phyloP scores from a whole-genome alignment of 805 yeast species.

The Hanseniaspora hatyaiensis region DNA sequence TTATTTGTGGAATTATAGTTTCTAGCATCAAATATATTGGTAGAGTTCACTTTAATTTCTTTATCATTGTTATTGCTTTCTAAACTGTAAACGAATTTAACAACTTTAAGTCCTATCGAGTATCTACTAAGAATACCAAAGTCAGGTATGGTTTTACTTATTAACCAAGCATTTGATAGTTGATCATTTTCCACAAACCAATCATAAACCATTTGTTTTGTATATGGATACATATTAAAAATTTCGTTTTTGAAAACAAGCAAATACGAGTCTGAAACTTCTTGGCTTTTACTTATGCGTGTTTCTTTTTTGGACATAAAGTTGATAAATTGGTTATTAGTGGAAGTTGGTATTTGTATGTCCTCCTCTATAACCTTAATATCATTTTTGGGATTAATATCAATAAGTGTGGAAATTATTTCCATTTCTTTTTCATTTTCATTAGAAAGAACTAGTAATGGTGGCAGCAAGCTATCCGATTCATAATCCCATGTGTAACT shows the following conservation, averaged over 20 bases:
- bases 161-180: constrained; percentile 1
- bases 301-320: too few relatives aligned
- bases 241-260: background rate
- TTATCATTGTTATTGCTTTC: too few relatives aligned
- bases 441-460: background rate
- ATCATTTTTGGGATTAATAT: background rate
- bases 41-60: too few relatives aligned
- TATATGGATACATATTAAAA: background rate
- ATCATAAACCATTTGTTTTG: constrained; percentile 1
- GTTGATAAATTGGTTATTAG: background rate
- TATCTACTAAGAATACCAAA: background rate
- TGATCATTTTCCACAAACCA: constrained; percentile 2
- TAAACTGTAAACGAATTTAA: too few relatives aligned
- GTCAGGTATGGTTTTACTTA: background rate
- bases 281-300: too few relatives aligned
- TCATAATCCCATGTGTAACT: background rate
- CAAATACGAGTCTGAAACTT: too few relatives aligned
- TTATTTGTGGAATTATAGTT: too few relatives aligned
- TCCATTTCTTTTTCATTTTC: background rate
- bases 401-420: background rate
- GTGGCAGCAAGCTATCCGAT: background rate
- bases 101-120: background rate
- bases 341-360: background rate
- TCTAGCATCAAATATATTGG: too few relatives aligned
- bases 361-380: background rate